Base-by-base conservation (phyloP, 805 yeast species). In the Hemisphaericaspora nanyangensis region DNA sequence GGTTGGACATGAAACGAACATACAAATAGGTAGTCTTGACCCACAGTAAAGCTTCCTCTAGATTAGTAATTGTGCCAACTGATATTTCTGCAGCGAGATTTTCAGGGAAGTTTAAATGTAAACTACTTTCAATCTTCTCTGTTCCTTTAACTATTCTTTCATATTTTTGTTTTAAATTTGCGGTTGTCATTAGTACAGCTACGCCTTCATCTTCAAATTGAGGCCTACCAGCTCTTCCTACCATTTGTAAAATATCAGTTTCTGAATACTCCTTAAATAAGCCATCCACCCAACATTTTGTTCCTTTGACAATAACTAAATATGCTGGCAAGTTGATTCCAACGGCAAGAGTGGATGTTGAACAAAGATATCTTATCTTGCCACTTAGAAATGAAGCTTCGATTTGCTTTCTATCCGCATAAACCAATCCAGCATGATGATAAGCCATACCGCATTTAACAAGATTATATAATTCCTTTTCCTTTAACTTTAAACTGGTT, bases 201-300 rank as follows among this genome's bases (percentile, higher is more conserved):
- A 70, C 75, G 2, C 76, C 76, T 26, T 68, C 68, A 3, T 62
- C 64, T 47, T 77, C 82, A 51, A 66, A 76, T 24, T 74, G 79
- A 0, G 82, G 82, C 35, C 83, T 64, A 3, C 85, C 84, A 3
- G 84, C 83, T 48, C 84, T 63, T 3, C 83, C 84, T 54, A 79
- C 70, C 85, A 79, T 80, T 46, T 80, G 84, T 30, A 76, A 53
- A 22, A 79, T 57, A 41, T 78, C 83, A 17, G 77, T 56, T 33
- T 74, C 77, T 2, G 79, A 65, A 50, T 78, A 79, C 42, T 79
- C 84, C 26, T 58, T 60, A 43, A 72, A 64, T 38, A 64, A 72
- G 17, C 72, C 72, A 16, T 70, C 72, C 15, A 54, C 58, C 76
- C 82, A 84, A 37, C 75, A 69, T 48, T 74, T 79, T 0, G 85